Percentiles rank a stretch among this genome's conserved stretches.
Conservation (phyloP, 306 rosid species). For the Geum urbanum region DNA sequence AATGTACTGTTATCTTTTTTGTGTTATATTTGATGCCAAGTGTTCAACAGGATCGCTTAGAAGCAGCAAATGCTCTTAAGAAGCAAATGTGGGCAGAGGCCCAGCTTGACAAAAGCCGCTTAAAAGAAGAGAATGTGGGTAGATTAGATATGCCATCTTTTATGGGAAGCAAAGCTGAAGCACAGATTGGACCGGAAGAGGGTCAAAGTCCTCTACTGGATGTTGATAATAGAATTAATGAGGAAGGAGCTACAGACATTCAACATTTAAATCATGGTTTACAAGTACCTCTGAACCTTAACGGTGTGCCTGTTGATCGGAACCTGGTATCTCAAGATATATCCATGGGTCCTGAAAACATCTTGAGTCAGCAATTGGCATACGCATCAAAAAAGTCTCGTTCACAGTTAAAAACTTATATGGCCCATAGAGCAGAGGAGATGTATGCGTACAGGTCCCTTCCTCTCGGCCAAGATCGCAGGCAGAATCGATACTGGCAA, state of each 20-base stretch:
- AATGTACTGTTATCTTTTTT: conserved; percentile 3
- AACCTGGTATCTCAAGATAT: conserved; percentile 50
- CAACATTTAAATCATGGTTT: conserved; percentile 41
- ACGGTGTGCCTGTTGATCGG: conserved; percentile 49
- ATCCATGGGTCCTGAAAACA: conserved; percentile 55
- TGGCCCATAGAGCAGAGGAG: conserved; percentile 92
- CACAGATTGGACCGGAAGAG: conserved; percentile 54
- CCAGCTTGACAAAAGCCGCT: conserved; percentile 86
- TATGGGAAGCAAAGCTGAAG: conserved; percentile 57
- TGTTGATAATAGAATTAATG: conserved; percentile 46
- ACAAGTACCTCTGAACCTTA: conserved; percentile 31
- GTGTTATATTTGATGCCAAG: conserved; percentile 32
- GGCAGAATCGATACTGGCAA: conserved; percentile 93
- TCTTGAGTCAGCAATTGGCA: conserved; percentile 63
- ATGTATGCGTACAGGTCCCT: conserved; percentile 90
- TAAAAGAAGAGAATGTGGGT: conserved; percentile 62
- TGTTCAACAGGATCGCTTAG: conserved; percentile 82
- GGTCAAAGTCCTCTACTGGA: conserved; percentile 79
- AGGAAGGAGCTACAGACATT: conserved; percentile 59
- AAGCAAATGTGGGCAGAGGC: conserved; percentile 99
- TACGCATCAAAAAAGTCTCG: conserved; percentile 87
- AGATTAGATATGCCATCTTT: conserved; percentile 57
- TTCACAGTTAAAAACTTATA: conserved; percentile 85
- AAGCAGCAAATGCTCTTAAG: conserved; percentile 93
- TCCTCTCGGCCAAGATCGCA: conserved; percentile 99